Evolutionary conservation across 164 flowering plant species (phyloP).

Genomic region (Dillenia turbinata): DNA sequence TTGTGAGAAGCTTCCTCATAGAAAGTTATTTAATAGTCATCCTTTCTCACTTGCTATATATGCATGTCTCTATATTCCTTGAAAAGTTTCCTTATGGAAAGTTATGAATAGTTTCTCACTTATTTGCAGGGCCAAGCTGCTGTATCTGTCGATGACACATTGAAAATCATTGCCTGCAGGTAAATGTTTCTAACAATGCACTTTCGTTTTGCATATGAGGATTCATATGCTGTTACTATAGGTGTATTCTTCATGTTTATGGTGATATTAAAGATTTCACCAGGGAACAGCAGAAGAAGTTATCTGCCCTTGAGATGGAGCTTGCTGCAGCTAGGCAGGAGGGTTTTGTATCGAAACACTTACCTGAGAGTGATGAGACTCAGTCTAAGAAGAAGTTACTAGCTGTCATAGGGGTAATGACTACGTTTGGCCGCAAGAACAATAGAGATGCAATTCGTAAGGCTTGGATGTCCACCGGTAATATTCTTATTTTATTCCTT

Average conservation of each 20-base stretch:
- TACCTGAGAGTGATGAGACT: slow-evolving; percentile 28
- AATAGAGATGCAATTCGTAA: slow-evolving; percentile 83
- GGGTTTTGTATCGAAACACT: slow-evolving; percentile 62
- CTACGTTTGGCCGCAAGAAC: slow-evolving; percentile 65
- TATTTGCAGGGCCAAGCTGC: slow-evolving; percentile 73
- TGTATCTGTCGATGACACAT: slow-evolving; percentile 82
- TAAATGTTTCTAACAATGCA: slow-evolving; percentile 13
- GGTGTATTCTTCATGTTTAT: too few relatives aligned
- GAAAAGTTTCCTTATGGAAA: not conserved
- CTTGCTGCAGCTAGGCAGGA: slow-evolving; percentile 67
- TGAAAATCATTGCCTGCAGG: slow-evolving; percentile 83
- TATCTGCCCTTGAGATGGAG: slow-evolving; percentile 73
- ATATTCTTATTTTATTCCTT: not conserved
- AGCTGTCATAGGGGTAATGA: slow-evolving; percentile 71
- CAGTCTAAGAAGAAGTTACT: slow-evolving; percentile 44
- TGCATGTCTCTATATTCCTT: not conserved
- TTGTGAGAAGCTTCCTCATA: too few relatives aligned
- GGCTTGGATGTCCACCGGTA: slow-evolving; percentile 96
- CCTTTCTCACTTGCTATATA: too few relatives aligned
- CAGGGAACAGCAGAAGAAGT: slow-evolving; percentile 84
- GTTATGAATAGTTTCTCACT: slow-evolving; percentile 4
- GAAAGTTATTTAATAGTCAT: too few relatives aligned
- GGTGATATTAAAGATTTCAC: too few relatives aligned
- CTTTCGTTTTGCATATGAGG: not conserved
- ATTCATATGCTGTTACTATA: not conserved